Conservation (phyloP, 805 yeast genomes). For the Yamadazyma endophytica region DNA sequence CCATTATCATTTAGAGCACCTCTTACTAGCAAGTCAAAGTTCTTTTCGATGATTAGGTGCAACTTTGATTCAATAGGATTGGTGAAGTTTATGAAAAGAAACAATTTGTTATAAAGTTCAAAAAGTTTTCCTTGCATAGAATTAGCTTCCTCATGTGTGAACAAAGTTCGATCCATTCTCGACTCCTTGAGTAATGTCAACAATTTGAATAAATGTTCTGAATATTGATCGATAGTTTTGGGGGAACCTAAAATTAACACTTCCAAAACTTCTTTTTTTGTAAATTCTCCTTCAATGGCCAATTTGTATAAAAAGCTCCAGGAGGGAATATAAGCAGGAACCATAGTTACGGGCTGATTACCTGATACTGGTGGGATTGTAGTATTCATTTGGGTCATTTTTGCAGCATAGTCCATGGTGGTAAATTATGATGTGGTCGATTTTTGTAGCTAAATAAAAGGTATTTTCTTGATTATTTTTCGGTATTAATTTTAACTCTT, state of each 20-base stretch:
- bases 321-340: no score
- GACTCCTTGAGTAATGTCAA: slow-evolving; percentile 20
- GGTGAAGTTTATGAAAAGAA: slow-evolving; percentile 15
- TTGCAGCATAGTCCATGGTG: no score
- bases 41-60: slow-evolving; percentile 31
- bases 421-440: no score
- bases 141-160: neutral
- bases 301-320: slow-evolving; percentile 7
- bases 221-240: slow-evolving; percentile 27
- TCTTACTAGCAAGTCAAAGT: slow-evolving; percentile 35
- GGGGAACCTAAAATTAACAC: slow-evolving; percentile 26
- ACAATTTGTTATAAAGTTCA: slow-evolving; percentile 20
- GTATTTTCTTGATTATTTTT: no score
- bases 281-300: slow-evolving; percentile 20
- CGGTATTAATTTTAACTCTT: no score
- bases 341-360: no score
- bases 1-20: slow-evolving; percentile 26
- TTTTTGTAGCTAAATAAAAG: no score
- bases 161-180: slow-evolving; percentile 1
- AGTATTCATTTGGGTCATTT: no score
- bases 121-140: slow-evolving; percentile 17
- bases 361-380: no score
- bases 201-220: slow-evolving; percentile 33
- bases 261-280: slow-evolving; percentile 10
- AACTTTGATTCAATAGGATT: slow-evolving; percentile 29